These are phyloP conservation scores for Rubia tinctorum DNA, from an alignment of 305 asterid species.

Conservation along the genomic window DNA sequence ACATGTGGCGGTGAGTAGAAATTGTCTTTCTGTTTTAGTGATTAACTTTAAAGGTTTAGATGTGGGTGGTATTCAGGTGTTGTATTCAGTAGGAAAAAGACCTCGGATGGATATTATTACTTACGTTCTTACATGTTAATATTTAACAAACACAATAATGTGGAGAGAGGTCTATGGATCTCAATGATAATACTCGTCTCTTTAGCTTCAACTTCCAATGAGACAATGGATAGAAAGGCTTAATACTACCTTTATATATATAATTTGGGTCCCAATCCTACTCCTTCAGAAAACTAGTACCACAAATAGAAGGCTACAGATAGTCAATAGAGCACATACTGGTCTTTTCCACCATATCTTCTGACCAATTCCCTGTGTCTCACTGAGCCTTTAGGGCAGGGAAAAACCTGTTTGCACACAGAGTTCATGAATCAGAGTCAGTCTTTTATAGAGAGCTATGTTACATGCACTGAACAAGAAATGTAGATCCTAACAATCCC, in stretches of 20 bases:
- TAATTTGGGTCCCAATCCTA: background rate
- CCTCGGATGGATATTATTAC: background rate
- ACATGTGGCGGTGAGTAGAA: background rate
- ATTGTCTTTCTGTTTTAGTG: background rate
- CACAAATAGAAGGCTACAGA: background rate
- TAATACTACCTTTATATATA: background rate
- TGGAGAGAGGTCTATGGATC: background rate
- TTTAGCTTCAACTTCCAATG: background rate
- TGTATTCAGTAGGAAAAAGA: background rate
- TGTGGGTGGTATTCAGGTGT: background rate
- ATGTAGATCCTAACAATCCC: background rate
- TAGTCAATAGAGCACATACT: constrained; percentile 30
- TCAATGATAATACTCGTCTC: background rate
- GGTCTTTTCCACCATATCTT: constrained; percentile 69
- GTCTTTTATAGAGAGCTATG: background rate
- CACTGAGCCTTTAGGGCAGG: constrained; percentile 78
- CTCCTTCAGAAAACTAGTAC: background rate
- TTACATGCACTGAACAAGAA: background rate
- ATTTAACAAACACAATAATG: background rate
- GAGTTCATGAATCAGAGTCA: background rate
- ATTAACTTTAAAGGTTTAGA: background rate
- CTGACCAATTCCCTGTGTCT: constrained; percentile 63
- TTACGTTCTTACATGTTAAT: background rate
- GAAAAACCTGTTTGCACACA: constrained; percentile 51
- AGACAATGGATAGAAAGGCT: background rate